Base-by-base conservation (phyloP, 352 stramenopile species). In the Pythium aphanidermatum region DNA sequence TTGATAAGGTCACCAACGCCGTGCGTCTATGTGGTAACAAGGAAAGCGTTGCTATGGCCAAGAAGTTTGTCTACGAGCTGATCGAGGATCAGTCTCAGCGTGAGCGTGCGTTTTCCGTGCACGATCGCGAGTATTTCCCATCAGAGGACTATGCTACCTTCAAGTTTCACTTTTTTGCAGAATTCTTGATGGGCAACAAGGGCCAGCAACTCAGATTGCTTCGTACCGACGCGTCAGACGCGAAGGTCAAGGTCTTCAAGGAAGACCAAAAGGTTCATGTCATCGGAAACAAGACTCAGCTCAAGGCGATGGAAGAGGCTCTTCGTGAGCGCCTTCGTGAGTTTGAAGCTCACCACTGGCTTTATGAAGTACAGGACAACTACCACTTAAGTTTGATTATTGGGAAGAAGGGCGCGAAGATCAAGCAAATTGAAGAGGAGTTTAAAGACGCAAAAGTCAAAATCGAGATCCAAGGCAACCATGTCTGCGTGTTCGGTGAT, bases 171-270 rank as follows among this genome's bases (percentile, higher is more conserved):
- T 82, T 86, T 36, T 88, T 87, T 35, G 71, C 68, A n/a, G 75
- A 86, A 56, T 91, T 88, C 30, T 51, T 91, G 11, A 88, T 91
- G 74, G 54, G 50, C 17, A 72, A 88, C 64, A 91, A 91, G 49
- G 75, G 67, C 2, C 66, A 71, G 26, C 68, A 86, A 52, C 66
- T 91, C 30, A 74, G 77, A 60, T 40, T 74, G 13, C 47, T 91
- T 38, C 74, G 76, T 14, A 69, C 59, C 5, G 73, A 81, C 32
- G 75, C 76, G 0, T 48, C 49, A 1, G 74, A 87, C n/a, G 71
- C 67, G 14, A 65, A 71, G 21, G 74, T 91, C 30, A 83, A 87
- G 46, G 74, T 86, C 19, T 68, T 68, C 21, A 91, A 88, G 57
- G 70, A 81, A 28, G 60, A 83, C 24, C 59, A 70, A 23, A 60